Evolutionary conservation across 176 grass and related monocot species (phyloP).

Genomic region (Ananas comosus): DNA sequence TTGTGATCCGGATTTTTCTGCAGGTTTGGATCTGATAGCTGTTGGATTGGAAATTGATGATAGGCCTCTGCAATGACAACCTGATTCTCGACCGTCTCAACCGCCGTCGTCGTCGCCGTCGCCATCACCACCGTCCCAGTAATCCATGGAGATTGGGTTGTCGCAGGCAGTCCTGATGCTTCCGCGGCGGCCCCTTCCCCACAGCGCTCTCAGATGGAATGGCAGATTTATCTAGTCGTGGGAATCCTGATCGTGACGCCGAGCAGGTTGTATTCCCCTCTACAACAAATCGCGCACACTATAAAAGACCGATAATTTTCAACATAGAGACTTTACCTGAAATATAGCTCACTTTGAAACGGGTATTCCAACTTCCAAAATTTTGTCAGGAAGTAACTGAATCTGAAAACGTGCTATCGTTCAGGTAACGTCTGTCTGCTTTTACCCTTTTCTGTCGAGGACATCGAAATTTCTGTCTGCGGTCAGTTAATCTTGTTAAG

Average conservation of each 20-base stretch:
- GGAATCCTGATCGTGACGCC: conserved; percentile 33
- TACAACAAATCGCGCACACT: not conserved
- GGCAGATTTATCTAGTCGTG: conserved; percentile 46
- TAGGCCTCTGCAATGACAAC: conserved; percentile 23
- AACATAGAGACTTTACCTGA: not conserved
- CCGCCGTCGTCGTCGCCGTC: not conserved
- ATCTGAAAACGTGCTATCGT: too few species aligned
- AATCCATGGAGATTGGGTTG: conserved; percentile 29
- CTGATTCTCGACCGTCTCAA: conserved; percentile 3
- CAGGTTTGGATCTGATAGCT: not conserved
- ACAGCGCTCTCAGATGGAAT: conserved; percentile 45
- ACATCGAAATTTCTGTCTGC: too few species aligned
- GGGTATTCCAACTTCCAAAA: too few species aligned
- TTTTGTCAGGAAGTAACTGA: too few species aligned
- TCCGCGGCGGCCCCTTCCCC: not conserved
- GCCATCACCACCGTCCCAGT: conserved; percentile 7
- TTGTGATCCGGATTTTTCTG: not conserved
- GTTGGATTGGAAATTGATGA: conserved; percentile 24
- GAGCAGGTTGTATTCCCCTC: conserved; percentile 22
- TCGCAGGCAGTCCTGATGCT: conserved; percentile 24
- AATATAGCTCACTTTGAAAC: not conserved
- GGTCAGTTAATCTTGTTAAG: too few species aligned
- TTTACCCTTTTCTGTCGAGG: too few species aligned
- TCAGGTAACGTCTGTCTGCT: too few species aligned
- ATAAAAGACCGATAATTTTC: not conserved